Evolutionary conservation across 495 filamentous ascomycete species (phyloP).

Genomic region (Filosporella fistucella): DNA sequence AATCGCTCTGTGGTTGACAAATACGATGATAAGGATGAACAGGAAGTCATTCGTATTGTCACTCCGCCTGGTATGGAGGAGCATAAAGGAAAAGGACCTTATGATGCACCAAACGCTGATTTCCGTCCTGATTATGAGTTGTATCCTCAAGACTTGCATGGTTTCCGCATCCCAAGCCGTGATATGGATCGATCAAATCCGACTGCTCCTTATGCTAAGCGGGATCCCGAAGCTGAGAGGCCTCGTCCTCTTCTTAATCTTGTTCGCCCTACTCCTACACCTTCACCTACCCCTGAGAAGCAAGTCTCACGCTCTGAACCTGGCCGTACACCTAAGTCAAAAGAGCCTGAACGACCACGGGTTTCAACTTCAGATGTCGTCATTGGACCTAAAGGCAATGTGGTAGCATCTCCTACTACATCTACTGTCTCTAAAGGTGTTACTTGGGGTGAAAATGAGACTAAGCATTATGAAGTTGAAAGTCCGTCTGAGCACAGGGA

Average conservation of each 20-base stretch:
- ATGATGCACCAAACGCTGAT: constrained; percentile 50
- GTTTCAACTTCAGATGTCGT: constrained; percentile 14
- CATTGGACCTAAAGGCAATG: constrained; percentile 10
- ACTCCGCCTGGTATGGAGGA: constrained; percentile 43
- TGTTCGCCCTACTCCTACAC: constrained; percentile 43
- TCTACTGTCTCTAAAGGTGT: constrained; percentile 45
- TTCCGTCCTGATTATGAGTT: constrained; percentile 46
- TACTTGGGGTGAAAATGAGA: constrained; percentile 58
- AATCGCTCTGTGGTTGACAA: constrained; percentile 44
- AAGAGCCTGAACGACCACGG: constrained; percentile 3
- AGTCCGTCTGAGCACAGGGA: constrained; percentile 36
- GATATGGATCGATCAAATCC: constrained; percentile 8
- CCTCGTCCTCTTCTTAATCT: constrained; percentile 45
- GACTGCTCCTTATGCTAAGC: constrained; percentile 19
- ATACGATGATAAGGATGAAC: constrained; percentile 33
- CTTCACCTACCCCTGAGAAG: constrained; percentile 32
- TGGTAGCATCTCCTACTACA: constrained; percentile 14
- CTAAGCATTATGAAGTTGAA: constrained; percentile 54
- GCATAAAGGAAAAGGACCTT: constrained; percentile 38
- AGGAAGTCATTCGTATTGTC: constrained; percentile 33
- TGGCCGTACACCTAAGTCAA: background rate
- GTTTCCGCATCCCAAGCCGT: constrained; percentile 21
- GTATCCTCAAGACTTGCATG: constrained; percentile 28
- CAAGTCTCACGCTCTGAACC: constrained; percentile 15
- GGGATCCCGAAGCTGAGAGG: constrained; percentile 25